Evolutionary conservation across 2,329 filamentous ascomycete genomes (phyloP).

Genomic region (Neonectria neomacrospora): DNA sequence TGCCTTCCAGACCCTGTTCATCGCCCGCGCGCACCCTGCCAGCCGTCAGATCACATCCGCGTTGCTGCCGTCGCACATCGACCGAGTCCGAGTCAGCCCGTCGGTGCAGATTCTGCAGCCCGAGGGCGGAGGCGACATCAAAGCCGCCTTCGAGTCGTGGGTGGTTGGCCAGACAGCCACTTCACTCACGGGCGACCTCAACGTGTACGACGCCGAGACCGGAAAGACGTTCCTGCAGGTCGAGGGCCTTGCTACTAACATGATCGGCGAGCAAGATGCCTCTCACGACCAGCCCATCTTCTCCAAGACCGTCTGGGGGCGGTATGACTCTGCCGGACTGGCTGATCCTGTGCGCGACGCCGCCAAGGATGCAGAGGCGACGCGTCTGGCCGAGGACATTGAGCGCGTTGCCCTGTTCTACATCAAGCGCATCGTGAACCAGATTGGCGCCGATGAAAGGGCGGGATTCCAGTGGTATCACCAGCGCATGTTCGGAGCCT

Average conservation of each 20-base stretch:
- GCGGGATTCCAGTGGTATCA: slow-evolving; percentile 22
- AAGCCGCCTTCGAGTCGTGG: slow-evolving; percentile 23
- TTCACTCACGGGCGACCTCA: slow-evolving; percentile 25
- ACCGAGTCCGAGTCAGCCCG: slow-evolving; percentile 20
- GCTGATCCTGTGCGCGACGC: slow-evolving; percentile 17
- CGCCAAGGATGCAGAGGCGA: slow-evolving; percentile 14
- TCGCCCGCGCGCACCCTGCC: slow-evolving; percentile 20
- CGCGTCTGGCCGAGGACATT: slow-evolving; percentile 17
- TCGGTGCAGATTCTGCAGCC: slow-evolving; percentile 17
- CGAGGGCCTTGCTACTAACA: slow-evolving; percentile 22
- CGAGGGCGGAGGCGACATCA: slow-evolving; percentile 14
- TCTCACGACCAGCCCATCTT: slow-evolving; percentile 26
- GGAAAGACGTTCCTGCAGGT: slow-evolving; percentile 25
- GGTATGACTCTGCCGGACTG: slow-evolving; percentile 10
- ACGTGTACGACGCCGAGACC: slow-evolving; percentile 23
- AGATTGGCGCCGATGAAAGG: slow-evolving; percentile 17
- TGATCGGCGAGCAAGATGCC: slow-evolving; percentile 24
- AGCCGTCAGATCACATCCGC: slow-evolving; percentile 18
- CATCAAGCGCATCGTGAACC: slow-evolving; percentile 15
- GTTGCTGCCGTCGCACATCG: slow-evolving; percentile 23
- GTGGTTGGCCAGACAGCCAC: slow-evolving; percentile 27
- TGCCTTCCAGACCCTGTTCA: slow-evolving; percentile 23
- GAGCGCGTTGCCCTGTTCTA: slow-evolving; percentile 27
- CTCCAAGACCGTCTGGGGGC: slow-evolving; percentile 25
- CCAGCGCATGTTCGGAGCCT: slow-evolving; percentile 22